These are phyloP conservation scores for Podaxis sp. DNA, from an alignment of 768 basidiomycete species.

Conservation along the genomic window DNA sequence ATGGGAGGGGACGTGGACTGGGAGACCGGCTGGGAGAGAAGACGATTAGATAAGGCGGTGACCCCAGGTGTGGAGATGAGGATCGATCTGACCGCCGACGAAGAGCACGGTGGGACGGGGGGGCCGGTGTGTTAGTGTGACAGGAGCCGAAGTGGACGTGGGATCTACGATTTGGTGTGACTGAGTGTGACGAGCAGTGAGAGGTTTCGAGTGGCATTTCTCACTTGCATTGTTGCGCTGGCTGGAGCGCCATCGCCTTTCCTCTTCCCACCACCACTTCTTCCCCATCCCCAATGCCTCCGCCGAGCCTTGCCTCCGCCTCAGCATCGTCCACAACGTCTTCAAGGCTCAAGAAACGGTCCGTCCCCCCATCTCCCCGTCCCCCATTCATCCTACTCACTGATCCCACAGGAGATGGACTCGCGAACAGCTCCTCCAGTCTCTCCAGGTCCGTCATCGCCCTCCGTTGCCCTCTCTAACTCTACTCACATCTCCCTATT, in stretches of 20 bases:
- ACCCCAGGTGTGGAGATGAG: neutral
- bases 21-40: neutral
- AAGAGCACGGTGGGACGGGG: constrained; percentile 9
- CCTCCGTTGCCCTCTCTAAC: neutral
- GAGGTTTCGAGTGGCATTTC: constrained; percentile 20
- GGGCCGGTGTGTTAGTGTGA: constrained; percentile 6
- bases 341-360: constrained; percentile 36
- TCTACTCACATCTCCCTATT: constrained; percentile 9
- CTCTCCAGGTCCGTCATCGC: constrained; percentile 41
- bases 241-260: constrained; percentile 39
- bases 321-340: constrained; percentile 23
- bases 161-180: constrained; percentile 10
- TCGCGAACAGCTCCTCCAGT: constrained; percentile 47
- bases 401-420: constrained; percentile 44
- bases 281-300: constrained; percentile 21
- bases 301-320: constrained; percentile 16
- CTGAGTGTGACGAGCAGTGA: constrained; percentile 5
- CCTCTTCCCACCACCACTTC: constrained; percentile 46
- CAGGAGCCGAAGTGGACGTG: neutral
- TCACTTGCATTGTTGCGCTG: constrained; percentile 42
- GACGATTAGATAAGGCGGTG: neutral
- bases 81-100: constrained; percentile 7
- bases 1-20: neutral
- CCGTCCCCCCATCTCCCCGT: constrained; percentile 11
- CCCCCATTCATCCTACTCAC: constrained; percentile 23